Percentiles rank a stretch among this genome's conserved stretches.
Conservation (phyloP, 306 rosid genomes). For the Dryas octopetala region DNA sequence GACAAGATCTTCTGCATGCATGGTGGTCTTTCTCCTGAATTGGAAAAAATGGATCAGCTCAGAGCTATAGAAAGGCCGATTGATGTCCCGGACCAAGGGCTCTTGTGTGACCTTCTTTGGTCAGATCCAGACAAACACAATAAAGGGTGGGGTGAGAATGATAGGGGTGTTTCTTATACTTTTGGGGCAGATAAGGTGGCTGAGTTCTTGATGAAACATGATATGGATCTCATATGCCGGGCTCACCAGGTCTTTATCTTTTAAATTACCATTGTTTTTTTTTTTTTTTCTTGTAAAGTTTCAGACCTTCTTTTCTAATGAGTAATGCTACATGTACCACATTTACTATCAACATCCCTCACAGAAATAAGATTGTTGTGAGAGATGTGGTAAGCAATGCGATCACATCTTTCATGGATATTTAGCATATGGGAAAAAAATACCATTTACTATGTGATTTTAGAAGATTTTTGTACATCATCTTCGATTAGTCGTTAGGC, state of each 20-base stretch:
- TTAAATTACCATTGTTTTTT: too few species aligned
- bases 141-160: slow-evolving; percentile 90
- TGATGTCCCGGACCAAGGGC: slow-evolving; percentile 92
- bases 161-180: slow-evolving; percentile 88
- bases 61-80: slow-evolving; percentile 68
- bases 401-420: too few species aligned
- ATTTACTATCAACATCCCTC: background rate
- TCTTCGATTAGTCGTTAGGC: background rate
- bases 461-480: background rate
- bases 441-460: too few species aligned
- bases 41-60: slow-evolving; percentile 57
- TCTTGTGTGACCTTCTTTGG: slow-evolving; percentile 87
- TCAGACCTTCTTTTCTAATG: background rate
- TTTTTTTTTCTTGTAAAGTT: background rate
- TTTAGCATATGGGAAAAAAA: background rate
- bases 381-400: too few species aligned
- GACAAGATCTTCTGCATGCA: slow-evolving; percentile 92
- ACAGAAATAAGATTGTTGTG: too few species aligned
- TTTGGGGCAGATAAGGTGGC: slow-evolving; percentile 76
- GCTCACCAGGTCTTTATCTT: slow-evolving; percentile 67
- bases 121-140: slow-evolving; percentile 74
- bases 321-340: background rate
- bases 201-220: slow-evolving; percentile 78
- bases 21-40: slow-evolving; percentile 85
- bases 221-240: slow-evolving; percentile 80